A percentile compares a stretch with the other conserved stretches of the same genome.
phyloP scores from a whole-genome alignment of 202 grass and related monocot species.

The Musa balbisiana region DNA sequence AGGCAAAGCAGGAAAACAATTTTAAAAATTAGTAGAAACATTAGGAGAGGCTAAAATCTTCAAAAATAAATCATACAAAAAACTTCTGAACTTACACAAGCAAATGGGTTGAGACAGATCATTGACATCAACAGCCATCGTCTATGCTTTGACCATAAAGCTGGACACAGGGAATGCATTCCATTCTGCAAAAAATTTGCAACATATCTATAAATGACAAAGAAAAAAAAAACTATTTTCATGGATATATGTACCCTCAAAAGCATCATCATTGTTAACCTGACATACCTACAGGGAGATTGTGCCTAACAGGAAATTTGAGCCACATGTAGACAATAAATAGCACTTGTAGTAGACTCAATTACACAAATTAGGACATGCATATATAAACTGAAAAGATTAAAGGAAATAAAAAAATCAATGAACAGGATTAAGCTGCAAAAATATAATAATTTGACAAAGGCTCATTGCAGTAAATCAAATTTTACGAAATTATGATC shows the following conservation, averaged over 20 bases:
- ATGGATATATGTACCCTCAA: background rate
- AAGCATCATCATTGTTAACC: background rate
- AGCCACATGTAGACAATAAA: background rate
- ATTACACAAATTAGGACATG: too few species aligned
- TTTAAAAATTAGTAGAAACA: background rate
- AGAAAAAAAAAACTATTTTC: background rate
- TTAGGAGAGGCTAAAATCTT: background rate
- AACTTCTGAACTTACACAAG: slow-evolving; percentile 38
- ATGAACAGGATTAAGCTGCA: background rate
- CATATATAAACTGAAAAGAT: background rate
- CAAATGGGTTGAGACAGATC: slow-evolving; percentile 53
- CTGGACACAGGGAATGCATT: slow-evolving; percentile 59
- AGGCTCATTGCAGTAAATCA: background rate
- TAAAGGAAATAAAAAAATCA: background rate
- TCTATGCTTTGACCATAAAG: slow-evolving; percentile 52
- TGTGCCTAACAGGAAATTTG: background rate
- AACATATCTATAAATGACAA: background rate
- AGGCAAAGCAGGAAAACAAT: background rate
- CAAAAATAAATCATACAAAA: background rate
- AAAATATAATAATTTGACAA: background rate
- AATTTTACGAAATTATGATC: background rate
- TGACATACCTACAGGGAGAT: background rate
- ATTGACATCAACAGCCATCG: slow-evolving; percentile 71
- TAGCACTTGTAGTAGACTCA: background rate
- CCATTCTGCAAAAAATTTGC: slow-evolving; percentile 34